A percentile compares a stretch with the other conserved stretches of the same genome.
Conservation (phyloP, 179 eudicot species). For the Spergularia azorica region DNA sequence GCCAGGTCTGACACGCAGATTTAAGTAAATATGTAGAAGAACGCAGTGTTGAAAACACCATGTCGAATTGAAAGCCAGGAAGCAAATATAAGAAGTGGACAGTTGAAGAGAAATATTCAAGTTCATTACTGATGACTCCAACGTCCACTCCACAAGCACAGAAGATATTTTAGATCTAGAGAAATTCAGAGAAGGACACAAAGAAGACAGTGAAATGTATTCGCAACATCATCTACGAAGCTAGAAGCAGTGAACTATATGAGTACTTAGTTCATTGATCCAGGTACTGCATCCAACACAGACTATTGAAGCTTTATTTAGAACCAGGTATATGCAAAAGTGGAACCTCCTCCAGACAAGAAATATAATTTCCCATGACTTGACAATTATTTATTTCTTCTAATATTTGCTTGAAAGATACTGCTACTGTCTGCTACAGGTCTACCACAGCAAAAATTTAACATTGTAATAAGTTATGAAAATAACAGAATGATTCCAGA, state of each 20-base stretch:
- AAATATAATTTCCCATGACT: neutral
- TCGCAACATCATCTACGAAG: neutral
- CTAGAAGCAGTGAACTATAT: neutral
- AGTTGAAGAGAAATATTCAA: neutral
- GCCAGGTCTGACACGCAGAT: neutral
- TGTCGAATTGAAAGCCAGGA: conserved; percentile 1
- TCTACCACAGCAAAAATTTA: neutral
- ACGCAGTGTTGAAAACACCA: neutral
- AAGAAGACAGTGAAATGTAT: neutral
- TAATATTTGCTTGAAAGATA: neutral
- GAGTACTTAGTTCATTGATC: neutral
- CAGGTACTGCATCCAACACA: neutral
- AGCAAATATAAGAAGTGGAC: neutral
- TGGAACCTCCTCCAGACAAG: neutral
- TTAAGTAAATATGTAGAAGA: neutral
- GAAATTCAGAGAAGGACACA: too few relatives aligned
- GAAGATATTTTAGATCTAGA: too few relatives aligned
- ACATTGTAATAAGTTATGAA: neutral
- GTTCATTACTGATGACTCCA: neutral
- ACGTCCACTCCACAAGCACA: neutral
- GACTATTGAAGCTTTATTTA: neutral
- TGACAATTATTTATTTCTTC: neutral
- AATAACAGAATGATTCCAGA: too few relatives aligned
- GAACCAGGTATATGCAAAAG: neutral
- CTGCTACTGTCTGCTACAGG: neutral